phyloP scores from a whole-genome alignment of 176 grass and related monocot species.

The Zea luxurians region DNA sequence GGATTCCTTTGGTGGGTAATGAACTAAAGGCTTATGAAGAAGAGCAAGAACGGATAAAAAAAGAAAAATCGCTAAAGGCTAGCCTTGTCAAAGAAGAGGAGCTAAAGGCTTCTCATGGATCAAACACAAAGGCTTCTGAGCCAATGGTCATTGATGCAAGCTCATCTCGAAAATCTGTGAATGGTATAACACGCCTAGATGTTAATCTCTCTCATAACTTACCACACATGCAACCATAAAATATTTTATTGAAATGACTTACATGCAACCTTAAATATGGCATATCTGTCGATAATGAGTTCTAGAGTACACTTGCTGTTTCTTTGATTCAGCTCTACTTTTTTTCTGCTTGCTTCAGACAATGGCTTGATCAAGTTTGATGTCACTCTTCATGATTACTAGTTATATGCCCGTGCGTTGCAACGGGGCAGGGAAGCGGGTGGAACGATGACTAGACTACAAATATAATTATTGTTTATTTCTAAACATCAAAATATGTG shows the following conservation, averaged over 20 bases:
- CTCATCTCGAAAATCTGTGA: conserved; percentile 58
- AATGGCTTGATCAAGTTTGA: conserved; percentile 18
- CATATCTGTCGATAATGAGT: background rate
- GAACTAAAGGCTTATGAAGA: conserved; percentile 93
- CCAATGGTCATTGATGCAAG: conserved; percentile 66
- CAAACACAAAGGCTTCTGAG: conserved; percentile 62
- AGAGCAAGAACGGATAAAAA: conserved; percentile 81
- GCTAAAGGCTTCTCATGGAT: conserved; percentile 60
- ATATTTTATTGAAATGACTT: background rate
- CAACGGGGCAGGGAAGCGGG: too few species aligned
- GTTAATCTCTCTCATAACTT: background rate
- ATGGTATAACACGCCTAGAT: conserved; percentile 48
- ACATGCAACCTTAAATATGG: conserved; percentile 11
- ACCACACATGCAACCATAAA: background rate
- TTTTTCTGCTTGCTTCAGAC: conserved; percentile 11
- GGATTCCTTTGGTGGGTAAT: conserved; percentile 85
- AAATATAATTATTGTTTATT: too few species aligned
- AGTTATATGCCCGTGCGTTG: too few species aligned
- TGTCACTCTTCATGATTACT: conserved; percentile 2
- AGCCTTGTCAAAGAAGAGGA: conserved; percentile 79
- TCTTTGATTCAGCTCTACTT: background rate
- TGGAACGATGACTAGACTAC: too few species aligned
- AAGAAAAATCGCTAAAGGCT: conserved; percentile 70
- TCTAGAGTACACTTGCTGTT: background rate
- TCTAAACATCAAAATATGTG: too few species aligned